Evolutionary conservation across 192 early-diverging fungal genomes (phyloP), one percentile per base, ranked within the genome.

Genomic region (Phlyctochytrium planicorne): DNA sequence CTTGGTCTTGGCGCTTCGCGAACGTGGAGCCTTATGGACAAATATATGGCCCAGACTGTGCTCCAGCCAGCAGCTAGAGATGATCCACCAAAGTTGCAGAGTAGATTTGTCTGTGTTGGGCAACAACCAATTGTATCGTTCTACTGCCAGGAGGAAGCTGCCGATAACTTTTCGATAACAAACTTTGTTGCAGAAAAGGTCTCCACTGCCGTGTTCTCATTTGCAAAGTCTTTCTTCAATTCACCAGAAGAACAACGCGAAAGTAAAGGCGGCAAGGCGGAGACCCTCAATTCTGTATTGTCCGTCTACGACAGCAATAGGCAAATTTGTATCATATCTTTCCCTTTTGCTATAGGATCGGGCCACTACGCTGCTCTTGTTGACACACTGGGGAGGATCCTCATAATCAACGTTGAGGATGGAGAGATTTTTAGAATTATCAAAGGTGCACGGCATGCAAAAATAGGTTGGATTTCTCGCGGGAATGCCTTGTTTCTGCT

Each of bases 161-260:
- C 62, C 17, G 30, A 56, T 57, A 60, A 64, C 24, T 66, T 57
- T 32, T 71, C 75, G 6, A 27, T 80, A 29, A 34, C 29, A 33
- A 55, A n/a, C n/a, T n/a, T 37, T 36, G 56, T 79, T 3, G 65
- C 70, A 0, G 66, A 55, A 32, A 78, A 69, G 36, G 73, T 76
- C 33, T 32, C 79, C 1, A 82, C 65, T 40, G 84, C 89, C 0
- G 87, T 91, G 0, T 85, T 87, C 68, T 88, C 88, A 1, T 81
- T 88, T 65, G 90, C 90, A 17, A 88, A 88, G 53, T 85, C 89
- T 52, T 82, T 83, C 68, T 89, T n/a, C n/a, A n/a, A n/a, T n/a
- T n/a, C n/a, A n/a, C n/a, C n/a, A n/a, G n/a, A n/a, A n/a, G n/a
- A n/a, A n/a, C n/a, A n/a, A n/a, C n/a, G n/a, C n/a, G n/a, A n/a